Evolutionary conservation across 2,329 filamentous ascomycete species (phyloP).

Genomic region (Ciborinia camelliae): DNA sequence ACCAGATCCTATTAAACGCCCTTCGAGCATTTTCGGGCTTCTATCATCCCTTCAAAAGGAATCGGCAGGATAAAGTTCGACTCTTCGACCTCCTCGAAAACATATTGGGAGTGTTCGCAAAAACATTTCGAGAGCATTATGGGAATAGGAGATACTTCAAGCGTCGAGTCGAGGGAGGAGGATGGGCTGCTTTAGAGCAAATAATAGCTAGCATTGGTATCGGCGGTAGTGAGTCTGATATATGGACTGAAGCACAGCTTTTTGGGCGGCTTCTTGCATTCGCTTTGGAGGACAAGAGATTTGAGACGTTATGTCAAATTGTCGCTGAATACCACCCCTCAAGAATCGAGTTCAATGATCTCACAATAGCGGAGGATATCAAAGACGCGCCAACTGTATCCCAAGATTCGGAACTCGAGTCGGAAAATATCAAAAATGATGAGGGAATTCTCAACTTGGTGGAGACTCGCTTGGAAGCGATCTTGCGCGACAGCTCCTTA

Average conservation of each 20-base stretch:
- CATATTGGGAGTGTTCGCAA: slow-evolving; percentile 68
- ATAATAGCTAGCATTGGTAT: slow-evolving; percentile 65
- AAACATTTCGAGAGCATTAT: slow-evolving; percentile 65
- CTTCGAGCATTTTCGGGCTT: slow-evolving; percentile 70
- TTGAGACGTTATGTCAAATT: slow-evolving; percentile 65
- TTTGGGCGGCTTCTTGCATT: slow-evolving; percentile 82
- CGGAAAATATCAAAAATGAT: slow-evolving; percentile 23
- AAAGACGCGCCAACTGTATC: neutral
- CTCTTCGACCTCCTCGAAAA: slow-evolving; percentile 68
- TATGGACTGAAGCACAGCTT: slow-evolving; percentile 66
- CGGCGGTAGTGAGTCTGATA: slow-evolving; percentile 63
- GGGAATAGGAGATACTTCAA: slow-evolving; percentile 88
- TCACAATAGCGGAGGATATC: neutral
- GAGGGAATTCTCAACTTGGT: slow-evolving; percentile 30
- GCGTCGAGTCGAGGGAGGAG: slow-evolving; percentile 68
- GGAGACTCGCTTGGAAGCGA: slow-evolving; percentile 44
- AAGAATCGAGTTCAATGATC: slow-evolving; percentile 1
- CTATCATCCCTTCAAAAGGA: slow-evolving; percentile 65
- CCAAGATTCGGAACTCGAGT: neutral
- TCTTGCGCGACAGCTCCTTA: slow-evolving; percentile 50
- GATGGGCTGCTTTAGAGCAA: slow-evolving; percentile 75
- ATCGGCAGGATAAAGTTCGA: slow-evolving; percentile 57
- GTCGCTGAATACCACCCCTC: slow-evolving; percentile 37
- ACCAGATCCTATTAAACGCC: slow-evolving; percentile 67
- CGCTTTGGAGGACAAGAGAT: slow-evolving; percentile 71